Evolutionary conservation across 2,329 filamentous ascomycete genomes (phyloP), one percentile per base, ranked within the genome.

Genomic region (Lachnellula occidentalis): DNA sequence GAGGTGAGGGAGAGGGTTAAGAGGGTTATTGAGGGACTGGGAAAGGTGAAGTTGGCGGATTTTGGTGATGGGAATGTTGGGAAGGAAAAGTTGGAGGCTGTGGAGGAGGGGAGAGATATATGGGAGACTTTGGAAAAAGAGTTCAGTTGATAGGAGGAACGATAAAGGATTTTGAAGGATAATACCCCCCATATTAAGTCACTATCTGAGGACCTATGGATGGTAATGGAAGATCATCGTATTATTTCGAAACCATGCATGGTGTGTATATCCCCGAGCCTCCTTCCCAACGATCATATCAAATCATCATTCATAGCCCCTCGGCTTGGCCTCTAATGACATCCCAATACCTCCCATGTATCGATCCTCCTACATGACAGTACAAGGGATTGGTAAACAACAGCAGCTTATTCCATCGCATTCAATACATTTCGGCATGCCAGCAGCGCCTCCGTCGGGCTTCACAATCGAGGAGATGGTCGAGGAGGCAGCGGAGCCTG

Each of bases 1-100:
- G 79, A 79, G 55, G 84, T 84, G 66, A 84, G 83, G 50, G 83
- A 86, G 61, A 87, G 87, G 72, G 88, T 94, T 58, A 82, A 85
- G 64, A 79, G 82, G 39, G 78, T 92, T 53, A 78, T 96, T 57
- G 82, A 83, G 55, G 86, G 85, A 0, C 74, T 96, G 49, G 81
- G 77, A 1, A 79, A 78, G 61, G 67, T 82, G 12, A 56, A 60
- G n/a, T 37, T 63, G 7, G 54, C 36, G 2, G 62, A 63, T 2
- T 47, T 46, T 6, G 56, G 45, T 1, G 50, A 45, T 34, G 41
- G 11, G 7, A 52, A 15, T 39, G 11, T 27, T 22, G 27, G 19
- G 9, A 14, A 3, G 8, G 37, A 7, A 12, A 19, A 45, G 11
- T 52, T 42, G 19, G 41, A 27, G n/a, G 64, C 64, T 42, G 62